Base-by-base conservation (phyloP, 2,329 filamentous ascomycete genomes). In the Neonectria ditissima region DNA sequence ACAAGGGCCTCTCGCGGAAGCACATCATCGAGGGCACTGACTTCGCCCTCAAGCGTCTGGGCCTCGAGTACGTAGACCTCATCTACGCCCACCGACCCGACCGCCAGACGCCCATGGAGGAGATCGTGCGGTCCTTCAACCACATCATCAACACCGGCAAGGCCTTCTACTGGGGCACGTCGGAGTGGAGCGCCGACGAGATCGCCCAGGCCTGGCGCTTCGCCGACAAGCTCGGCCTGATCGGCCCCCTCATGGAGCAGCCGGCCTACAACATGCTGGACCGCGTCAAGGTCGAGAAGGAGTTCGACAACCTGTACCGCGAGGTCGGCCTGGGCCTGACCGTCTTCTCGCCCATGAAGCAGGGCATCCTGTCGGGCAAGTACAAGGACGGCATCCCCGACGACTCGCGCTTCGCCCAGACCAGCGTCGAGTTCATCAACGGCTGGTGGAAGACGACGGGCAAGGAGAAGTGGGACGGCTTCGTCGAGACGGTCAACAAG, bases 161-260 rank as follows among this genome's bases (percentile, higher is more conserved):
- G 79, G 87, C 88, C 2, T 86, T 92, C 67, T 91, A 91, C 81
- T 91, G 89, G 89, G 89, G 89, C 44, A 91, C 89, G 0, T 90
- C 87, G 0, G 87, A 91, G 76, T 91, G 89, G 89, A 84, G 82
- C 64, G 87, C 89, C 45, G 84, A 86, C 62, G 88, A 91, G 79
- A 91, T 91, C 73, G 84, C 85, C 6, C 83, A 87, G 62, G 89
- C 89, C 0, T 87, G 86, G 81, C 80, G 86, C 14, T 82, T 87
- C 64, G 87, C 89, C 34, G 87, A 90, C 68, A 83, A 82, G 67
- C 81, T 91, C 9, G 82, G 84, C 14, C 80, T 91, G 43, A 84
- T 91, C 65, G 88, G 87, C 8, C 89, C 89, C 3, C 71, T 90
- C 32, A 86, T 90, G 78, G 89, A 91, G 77, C 89, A 92, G 78